phyloP scores from a whole-genome alignment of 805 yeast species.

The Candida andamanensis region DNA sequence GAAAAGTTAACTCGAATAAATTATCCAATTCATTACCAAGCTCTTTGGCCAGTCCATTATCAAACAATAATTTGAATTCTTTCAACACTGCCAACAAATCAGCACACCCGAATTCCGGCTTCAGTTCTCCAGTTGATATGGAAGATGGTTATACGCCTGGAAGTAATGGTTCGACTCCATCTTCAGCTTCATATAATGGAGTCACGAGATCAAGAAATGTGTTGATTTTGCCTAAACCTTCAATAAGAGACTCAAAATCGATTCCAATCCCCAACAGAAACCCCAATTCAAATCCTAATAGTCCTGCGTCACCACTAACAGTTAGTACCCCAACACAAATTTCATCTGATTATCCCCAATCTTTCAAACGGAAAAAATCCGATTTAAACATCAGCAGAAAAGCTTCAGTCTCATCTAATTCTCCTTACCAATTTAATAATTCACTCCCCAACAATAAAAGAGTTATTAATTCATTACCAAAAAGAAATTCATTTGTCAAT shows the following conservation, averaged over 20 bases:
- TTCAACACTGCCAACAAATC: not conserved
- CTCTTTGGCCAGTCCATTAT: constrained; percentile 1
- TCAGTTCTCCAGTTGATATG: constrained; percentile 6
- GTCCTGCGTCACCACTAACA: constrained; percentile 19
- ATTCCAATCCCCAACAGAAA: constrained; percentile 25
- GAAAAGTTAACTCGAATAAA: constrained; percentile 15
- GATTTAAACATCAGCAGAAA: constrained; percentile 21
- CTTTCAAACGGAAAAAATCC: constrained; percentile 39
- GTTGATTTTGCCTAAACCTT: constrained; percentile 38
- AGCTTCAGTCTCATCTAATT: constrained; percentile 10
- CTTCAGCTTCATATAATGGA: constrained; percentile 4
- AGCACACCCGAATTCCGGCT: constrained; percentile 3
- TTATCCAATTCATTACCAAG: constrained; percentile 10
- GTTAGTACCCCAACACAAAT: constrained; percentile 2
- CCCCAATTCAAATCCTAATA: constrained; percentile 11
- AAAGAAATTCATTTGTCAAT: constrained; percentile 11
- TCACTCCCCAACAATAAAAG: constrained; percentile 6
- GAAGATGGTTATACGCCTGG: constrained; percentile 6
- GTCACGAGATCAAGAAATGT: constrained; percentile 30
- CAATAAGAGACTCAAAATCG: constrained; percentile 17
- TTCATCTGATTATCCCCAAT: constrained; percentile 19
- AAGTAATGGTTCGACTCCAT: constrained; percentile 4
- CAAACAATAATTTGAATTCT: constrained; percentile 1
- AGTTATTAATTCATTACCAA: constrained; percentile 9
- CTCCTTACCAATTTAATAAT: constrained; percentile 8